These are phyloP conservation scores for Cryphonectria naterciae DNA, from an alignment of 2,329 filamentous ascomycete species.

Conservation along the genomic window DNA sequence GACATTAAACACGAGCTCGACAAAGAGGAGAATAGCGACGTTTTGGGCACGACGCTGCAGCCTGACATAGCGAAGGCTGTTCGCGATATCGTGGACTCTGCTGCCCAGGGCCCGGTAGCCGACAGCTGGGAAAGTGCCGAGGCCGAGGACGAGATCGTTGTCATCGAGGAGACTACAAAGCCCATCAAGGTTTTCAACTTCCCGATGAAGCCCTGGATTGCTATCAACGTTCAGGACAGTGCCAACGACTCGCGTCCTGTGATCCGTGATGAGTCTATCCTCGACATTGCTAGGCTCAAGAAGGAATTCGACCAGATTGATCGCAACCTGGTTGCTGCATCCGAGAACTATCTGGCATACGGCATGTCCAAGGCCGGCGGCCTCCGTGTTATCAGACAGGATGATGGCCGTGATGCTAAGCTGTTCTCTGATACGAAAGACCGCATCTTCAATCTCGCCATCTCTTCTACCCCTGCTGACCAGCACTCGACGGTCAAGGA, in stretches of 20 bases:
- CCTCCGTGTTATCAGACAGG: constrained; percentile 89
- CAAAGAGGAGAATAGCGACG: constrained; percentile 55
- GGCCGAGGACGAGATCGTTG: constrained; percentile 66
- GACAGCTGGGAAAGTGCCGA: constrained; percentile 93
- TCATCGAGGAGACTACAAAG: constrained; percentile 66
- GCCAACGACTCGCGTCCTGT: constrained; percentile 59
- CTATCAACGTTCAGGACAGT: constrained; percentile 73
- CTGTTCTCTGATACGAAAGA: constrained; percentile 91
- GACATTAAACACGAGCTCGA: constrained; percentile 59
- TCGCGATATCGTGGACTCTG: constrained; percentile 57
- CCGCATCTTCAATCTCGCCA: constrained; percentile 90
- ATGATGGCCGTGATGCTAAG: constrained; percentile 88
- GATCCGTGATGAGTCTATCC: constrained; percentile 79
- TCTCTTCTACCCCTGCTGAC: constrained; percentile 70
- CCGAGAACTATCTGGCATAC: constrained; percentile 90
- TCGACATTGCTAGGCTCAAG: constrained; percentile 92
- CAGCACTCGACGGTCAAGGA: constrained; percentile 66
- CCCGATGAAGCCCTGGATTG: constrained; percentile 94
- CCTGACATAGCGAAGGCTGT: constrained; percentile 56
- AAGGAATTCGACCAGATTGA: constrained; percentile 99
- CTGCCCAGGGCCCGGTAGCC: constrained; percentile 65
- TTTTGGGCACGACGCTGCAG: constrained; percentile 57
- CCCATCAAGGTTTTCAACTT: constrained; percentile 89
- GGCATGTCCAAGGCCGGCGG: constrained; percentile 92
- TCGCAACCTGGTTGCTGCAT: constrained; percentile 87